phyloP scores from a whole-genome alignment of 768 basidiomycete species.

The Russula foetens region DNA sequence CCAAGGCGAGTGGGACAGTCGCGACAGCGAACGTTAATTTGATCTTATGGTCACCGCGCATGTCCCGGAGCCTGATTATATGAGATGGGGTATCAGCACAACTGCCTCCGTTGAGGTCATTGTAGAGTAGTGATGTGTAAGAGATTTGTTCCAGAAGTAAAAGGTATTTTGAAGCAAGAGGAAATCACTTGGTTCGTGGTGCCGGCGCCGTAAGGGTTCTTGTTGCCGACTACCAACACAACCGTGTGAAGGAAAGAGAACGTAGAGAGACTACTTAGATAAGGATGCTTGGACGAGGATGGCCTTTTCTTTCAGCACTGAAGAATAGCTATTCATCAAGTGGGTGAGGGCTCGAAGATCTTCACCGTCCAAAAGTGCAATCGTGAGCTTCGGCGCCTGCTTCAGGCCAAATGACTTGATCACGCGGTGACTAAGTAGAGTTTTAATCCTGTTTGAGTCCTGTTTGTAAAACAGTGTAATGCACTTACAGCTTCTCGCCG shows the following conservation, averaged over 20 bases:
- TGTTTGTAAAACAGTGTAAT: constrained; percentile 12
- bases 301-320: constrained; percentile 58
- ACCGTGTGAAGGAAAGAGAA: background rate
- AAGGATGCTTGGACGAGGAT: constrained; percentile 5
- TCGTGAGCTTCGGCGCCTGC: constrained; percentile 80
- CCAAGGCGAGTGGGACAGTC: background rate
- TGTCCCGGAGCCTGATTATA: constrained; percentile 3
- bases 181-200: background rate
- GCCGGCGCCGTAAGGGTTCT: background rate
- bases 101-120: background rate
- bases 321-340: constrained; percentile 80
- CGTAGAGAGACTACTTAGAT: background rate
- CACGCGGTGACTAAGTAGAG: constrained; percentile 35
- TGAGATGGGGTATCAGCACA: constrained; percentile 15
- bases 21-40: background rate
- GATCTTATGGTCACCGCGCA: background rate
- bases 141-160: background rate
- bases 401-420: constrained; percentile 79
- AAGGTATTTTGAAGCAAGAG: background rate
- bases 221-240: background rate
- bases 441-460: background rate
- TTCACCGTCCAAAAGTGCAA: constrained; percentile 74
- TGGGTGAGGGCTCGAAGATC: constrained; percentile 79
- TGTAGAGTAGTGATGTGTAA: constrained; percentile 4
- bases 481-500: constrained; percentile 64